Evolutionary conservation across 768 basidiomycete species (phyloP), one percentile per base, ranked within the genome.

Genomic region (Russula compacta): DNA sequence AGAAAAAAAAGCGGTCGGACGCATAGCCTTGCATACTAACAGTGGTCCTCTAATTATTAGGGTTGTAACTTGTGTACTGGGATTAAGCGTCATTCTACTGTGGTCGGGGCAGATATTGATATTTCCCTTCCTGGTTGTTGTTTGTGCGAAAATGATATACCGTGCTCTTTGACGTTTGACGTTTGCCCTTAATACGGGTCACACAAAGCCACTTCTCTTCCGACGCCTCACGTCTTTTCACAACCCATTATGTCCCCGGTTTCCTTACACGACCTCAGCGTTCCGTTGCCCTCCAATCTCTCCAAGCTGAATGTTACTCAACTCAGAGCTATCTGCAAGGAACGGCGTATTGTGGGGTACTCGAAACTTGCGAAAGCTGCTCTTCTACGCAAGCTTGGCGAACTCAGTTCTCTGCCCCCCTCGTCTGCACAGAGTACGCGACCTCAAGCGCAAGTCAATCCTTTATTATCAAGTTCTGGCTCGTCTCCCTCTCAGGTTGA

Each of bases 271-370:
- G 21, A 35, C 29, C 19, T 11, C 29, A 33, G n/a, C 6, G 19
- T 14, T 6, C 21, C 21, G 11, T 36, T 54, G 2, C 57, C 57
- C 19, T 33, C 47, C 14, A 40, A 64, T 39, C 59, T 71, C 29
- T 64, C 70, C 11, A 79, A 73, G 54, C 69, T 85, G 2, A 86
- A 82, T 8, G 83, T 87, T 10, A 70, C 82, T 19, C 83, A 85
- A 64, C 77, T 91, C 19, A 88, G 83, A 67, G 77, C 77, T 4
- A 60, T 89, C 14, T 90, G 86, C 71, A 89, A 86, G 68, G 85
- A 84, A 53, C 77, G 72, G 57, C 74, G 77, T 21, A 73, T 89
- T 29, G 68, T 75, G 46, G 85, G 84, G 0, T 89, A 87, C 68
- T 86, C 86, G 10, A 90, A 85, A 68, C 79, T 87, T 19, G 69